These are phyloP conservation scores for Aspergillus niger DNA, from an alignment of 2,329 filamentous ascomycete species.

Conservation along the genomic window DNA sequence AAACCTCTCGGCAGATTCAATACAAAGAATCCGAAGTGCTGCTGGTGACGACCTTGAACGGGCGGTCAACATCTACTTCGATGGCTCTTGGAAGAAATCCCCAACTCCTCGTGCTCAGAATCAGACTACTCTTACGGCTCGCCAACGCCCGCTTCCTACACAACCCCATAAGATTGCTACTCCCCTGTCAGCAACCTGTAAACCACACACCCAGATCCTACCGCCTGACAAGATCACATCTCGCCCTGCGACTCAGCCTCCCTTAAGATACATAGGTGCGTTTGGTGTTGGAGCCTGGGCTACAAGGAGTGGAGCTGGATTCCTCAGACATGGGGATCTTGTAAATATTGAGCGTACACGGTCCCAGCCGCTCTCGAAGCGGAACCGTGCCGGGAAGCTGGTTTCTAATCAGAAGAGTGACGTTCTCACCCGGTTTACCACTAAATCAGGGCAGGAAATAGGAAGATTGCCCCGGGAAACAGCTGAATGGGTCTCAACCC, in stretches of 20 bases:
- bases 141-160: conserved; percentile 13
- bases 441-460: conserved; percentile 74
- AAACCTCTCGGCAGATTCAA: conserved; percentile 45
- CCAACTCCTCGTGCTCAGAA: conserved; percentile 13
- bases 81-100: conserved; percentile 61
- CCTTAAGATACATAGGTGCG: conserved; percentile 78
- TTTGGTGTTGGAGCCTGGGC: conserved; percentile 93
- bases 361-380: conserved; percentile 60
- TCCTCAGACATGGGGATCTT: conserved; percentile 79
- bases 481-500: conserved; percentile 85
- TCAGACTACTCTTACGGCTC: conserved; percentile 13
- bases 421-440: conserved; percentile 89
- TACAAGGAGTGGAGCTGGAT: conserved; percentile 73
- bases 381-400: conserved; percentile 49
- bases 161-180: not conserved
- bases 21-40: conserved; percentile 52
- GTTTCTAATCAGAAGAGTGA: conserved; percentile 68
- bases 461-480: conserved; percentile 84
- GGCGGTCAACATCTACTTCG: conserved; percentile 66
- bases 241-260: conserved; percentile 42
- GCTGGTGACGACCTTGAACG: conserved; percentile 59
- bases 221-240: conserved; percentile 10
- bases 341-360: conserved; percentile 86
- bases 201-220: conserved; percentile 3
- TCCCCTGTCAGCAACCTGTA: not conserved